These are phyloP conservation scores for Lasiosphaeriaceae sp. DNA, from an alignment of 495 filamentous ascomycete species.

Conservation along the genomic window DNA sequence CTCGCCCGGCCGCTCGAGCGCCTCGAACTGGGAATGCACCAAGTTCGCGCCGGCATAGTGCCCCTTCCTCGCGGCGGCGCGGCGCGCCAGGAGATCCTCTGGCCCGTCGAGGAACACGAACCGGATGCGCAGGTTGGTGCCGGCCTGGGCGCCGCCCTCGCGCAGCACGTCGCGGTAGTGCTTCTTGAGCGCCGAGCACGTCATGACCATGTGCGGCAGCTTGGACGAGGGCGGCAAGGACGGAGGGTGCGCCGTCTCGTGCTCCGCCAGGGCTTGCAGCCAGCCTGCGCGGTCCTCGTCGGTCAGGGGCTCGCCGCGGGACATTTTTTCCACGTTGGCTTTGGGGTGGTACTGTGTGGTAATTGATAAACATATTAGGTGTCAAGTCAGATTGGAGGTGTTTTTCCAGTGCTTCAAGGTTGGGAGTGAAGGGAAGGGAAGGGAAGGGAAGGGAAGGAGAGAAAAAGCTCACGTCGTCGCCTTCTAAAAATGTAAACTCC, in stretches of 20 bases:
- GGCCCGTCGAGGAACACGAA: conserved; percentile 20
- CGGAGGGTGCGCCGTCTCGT: conserved; percentile 10
- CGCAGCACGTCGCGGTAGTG: conserved; percentile 23
- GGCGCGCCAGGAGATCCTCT: conserved; percentile 6
- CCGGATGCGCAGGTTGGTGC: conserved; percentile 11
- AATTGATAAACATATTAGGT: too few species aligned
- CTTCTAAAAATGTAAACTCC: conserved; percentile 40
- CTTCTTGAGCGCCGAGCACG: conserved; percentile 23
- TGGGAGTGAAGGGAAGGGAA: too few species aligned
- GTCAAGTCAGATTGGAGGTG: too few species aligned
- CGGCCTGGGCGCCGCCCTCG: conserved; percentile 1
- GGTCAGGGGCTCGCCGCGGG: conserved; percentile 15
- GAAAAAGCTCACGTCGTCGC: conserved; percentile 42
- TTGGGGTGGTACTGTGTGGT: conserved; percentile 21
- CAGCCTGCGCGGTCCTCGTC: conserved; percentile 26
- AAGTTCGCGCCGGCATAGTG: conserved; percentile 19
- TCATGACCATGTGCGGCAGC: conserved; percentile 17
- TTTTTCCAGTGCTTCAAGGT: too few species aligned
- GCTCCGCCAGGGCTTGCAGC: conserved; percentile 19
- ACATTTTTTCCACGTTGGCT: conserved; percentile 26
- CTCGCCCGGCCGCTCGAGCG: conserved; percentile 16
- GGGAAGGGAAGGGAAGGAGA: not conserved
- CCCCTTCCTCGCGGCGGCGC: conserved; percentile 14
- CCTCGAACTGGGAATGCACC: conserved; percentile 17
- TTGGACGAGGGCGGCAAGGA: not conserved